Conservation (phyloP, 2,329 filamentous ascomycete species). For the Colletotrichum cereale region DNA sequence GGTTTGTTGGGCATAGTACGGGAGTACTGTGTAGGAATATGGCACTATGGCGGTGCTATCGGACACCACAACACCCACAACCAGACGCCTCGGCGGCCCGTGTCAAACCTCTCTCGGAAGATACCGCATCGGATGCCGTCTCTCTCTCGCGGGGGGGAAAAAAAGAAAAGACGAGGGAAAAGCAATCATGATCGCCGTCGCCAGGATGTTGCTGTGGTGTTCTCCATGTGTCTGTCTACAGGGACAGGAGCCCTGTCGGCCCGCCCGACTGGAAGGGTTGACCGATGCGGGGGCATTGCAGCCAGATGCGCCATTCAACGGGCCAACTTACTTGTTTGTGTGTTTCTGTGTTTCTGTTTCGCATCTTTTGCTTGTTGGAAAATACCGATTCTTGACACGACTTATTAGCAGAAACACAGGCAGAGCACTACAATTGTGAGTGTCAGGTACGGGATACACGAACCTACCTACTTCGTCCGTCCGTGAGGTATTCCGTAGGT, state of each 20-base stretch:
- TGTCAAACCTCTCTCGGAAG: neutral
- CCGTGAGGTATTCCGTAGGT: too few relatives aligned
- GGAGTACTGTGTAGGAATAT: neutral
- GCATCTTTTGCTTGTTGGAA: too few relatives aligned
- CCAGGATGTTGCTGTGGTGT: neutral
- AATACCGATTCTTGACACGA: too few relatives aligned
- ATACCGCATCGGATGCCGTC: neutral
- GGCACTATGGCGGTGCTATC: neutral
- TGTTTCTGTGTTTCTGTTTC: too few relatives aligned
- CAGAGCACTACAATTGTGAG: too few relatives aligned
- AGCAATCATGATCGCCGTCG: neutral
- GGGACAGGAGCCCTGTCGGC: neutral
- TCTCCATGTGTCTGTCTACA: neutral
- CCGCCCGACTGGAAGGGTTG: neutral
- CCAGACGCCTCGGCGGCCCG: conserved; percentile 1
- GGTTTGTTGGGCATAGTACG: neutral
- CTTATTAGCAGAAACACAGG: too few relatives aligned
- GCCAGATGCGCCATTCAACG: neutral
- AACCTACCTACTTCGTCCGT: too few relatives aligned
- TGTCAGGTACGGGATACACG: too few relatives aligned
- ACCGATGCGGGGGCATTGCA: neutral
- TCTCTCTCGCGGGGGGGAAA: neutral
- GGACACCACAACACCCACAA: neutral
- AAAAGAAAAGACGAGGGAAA: neutral
- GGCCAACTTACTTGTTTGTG: too few relatives aligned